These are phyloP conservation scores for Arachis monticola DNA, from an alignment of 331 rosid genomes.

Conservation along the genomic window DNA sequence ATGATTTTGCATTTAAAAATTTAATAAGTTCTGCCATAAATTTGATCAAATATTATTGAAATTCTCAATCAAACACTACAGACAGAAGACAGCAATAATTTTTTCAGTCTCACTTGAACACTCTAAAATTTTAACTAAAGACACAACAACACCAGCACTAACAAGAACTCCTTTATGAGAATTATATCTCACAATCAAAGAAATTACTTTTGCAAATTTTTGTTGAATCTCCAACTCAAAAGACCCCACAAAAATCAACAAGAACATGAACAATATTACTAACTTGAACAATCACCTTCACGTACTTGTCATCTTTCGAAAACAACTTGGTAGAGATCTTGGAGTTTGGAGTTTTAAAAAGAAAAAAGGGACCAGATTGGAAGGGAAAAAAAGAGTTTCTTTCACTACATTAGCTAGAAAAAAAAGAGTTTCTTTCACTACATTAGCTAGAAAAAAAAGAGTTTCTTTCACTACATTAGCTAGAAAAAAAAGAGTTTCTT, in stretches of 20 bases:
- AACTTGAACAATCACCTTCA: conserved; percentile 58
- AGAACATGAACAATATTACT: conserved; percentile 56
- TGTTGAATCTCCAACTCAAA: conserved; percentile 61
- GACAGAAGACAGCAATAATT: conserved; percentile 54
- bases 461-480: too few relatives aligned
- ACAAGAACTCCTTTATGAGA: conserved; percentile 50
- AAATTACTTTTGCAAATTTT: conserved; percentile 48
- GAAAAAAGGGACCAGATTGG: too few relatives aligned
- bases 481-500: too few relatives aligned
- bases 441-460: too few relatives aligned
- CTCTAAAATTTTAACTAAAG: conserved; percentile 69
- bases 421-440: too few relatives aligned
- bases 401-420: too few relatives aligned
- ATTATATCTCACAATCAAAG: conserved; percentile 53
- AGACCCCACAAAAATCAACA: conserved; percentile 60
- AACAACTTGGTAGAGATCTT: conserved; percentile 49
- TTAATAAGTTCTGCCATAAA: conserved; percentile 82
- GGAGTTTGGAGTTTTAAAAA: too few relatives aligned
- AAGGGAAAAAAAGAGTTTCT: too few relatives aligned
- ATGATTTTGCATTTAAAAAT: conserved; percentile 74
- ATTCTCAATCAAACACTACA: conserved; percentile 60
- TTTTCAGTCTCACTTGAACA: conserved; percentile 59
- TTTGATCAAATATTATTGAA: conserved; percentile 69
- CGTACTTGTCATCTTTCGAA: conserved; percentile 72
- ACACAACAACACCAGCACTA: conserved; percentile 55